These are phyloP conservation scores for Ganoderma lucidum DNA, from an alignment of 1,284 basidiomycete species.

Conservation along the genomic window DNA sequence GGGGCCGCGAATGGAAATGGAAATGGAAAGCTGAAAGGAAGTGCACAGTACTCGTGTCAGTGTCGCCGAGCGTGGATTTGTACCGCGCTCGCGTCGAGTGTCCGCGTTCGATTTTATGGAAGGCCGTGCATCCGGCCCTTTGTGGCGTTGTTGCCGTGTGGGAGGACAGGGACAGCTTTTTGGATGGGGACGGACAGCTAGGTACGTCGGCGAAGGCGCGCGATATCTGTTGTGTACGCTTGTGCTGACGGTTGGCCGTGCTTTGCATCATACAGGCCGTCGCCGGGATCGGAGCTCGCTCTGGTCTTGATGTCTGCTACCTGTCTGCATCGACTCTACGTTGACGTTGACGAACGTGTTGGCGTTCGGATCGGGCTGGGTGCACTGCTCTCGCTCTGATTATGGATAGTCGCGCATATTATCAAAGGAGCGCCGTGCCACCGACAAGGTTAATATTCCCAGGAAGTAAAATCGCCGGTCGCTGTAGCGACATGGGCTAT, in stretches of 20 bases:
- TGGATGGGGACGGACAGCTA: background rate
- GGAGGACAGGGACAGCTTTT: background rate
- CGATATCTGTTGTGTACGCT: background rate
- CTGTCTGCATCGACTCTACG: background rate
- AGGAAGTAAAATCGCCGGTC: background rate
- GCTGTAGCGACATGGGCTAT: background rate
- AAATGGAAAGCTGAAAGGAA: background rate
- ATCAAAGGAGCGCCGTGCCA: background rate
- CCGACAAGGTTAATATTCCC: background rate
- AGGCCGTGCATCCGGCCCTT: too few species aligned
- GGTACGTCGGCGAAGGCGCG: background rate
- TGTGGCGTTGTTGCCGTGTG: too few species aligned
- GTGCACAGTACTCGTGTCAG: background rate
- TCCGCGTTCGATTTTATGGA: background rate
- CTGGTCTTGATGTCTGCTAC: background rate
- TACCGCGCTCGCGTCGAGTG: background rate
- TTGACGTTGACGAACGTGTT: background rate
- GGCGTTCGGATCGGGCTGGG: background rate
- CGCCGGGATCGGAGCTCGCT: background rate
- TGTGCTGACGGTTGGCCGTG: slow-evolving; percentile 2
- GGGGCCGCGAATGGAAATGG: background rate
- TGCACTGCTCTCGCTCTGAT: background rate
- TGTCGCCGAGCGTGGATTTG: background rate
- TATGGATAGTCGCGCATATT: background rate
- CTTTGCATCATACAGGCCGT: background rate